Evolutionary conservation across 345 rosid genomes (phyloP), one percentile per base, ranked within the genome.

Genomic region (Camelina hispida): DNA sequence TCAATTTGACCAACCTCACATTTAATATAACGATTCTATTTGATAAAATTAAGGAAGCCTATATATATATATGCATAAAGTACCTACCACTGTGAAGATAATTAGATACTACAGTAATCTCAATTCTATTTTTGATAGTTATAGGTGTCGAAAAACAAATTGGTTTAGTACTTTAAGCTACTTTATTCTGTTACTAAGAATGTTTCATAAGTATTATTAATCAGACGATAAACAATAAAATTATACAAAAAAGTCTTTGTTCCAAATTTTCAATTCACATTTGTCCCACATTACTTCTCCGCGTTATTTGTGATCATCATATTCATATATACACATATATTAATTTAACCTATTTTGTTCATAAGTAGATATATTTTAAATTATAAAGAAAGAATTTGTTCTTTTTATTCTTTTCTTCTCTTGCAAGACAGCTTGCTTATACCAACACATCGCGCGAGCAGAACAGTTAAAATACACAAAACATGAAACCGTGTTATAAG

Each of bases 401-500:
- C 0, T 60, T 13, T 58, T 9, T 38, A 50, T 68, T 32, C 1
- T 52, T 65, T 72, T 52, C 62, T 72, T 52, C 62, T 52, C 57
- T 65, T 55, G 58, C 65, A 73, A 52, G 74, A 75, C 75, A 69
- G 79, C 74, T 40, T 62, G 9, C 62, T 28, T 28, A 25, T 28
- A 28, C 70, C 56, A 69, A 76, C 75, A 69, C 69, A 68, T 60
- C 23, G 68, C 37, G 9, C 7, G 37, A 0, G 9, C 40, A 25
- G 15, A 15, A 30, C 60, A 68, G 74, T 52, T 65, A 53, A 60
- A 69, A 10, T 11, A 20, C 66, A 16, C 50, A 55, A 77, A 77
- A 47, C 61, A 47, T 63, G 61, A 77, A 77, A 64, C 76, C 80
- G 80, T 70, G 80, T 77, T 59, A 43, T 6, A 14, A 4, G 80